Evolutionary conservation across 2,329 filamentous ascomycete species (phyloP).

Genomic region (Hypoxylon sp.): DNA sequence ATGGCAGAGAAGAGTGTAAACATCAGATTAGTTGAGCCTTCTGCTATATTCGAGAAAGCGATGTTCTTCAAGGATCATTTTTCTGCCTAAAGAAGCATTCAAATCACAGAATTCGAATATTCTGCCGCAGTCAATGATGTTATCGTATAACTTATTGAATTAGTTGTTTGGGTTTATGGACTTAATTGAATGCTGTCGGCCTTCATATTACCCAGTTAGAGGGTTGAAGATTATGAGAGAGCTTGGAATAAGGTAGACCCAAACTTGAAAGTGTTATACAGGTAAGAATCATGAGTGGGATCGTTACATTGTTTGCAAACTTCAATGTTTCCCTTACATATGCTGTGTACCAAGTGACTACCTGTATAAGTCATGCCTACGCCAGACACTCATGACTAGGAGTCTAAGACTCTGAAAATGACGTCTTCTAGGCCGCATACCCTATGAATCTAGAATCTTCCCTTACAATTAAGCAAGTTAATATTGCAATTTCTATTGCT

Average conservation of each 20-base stretch:
- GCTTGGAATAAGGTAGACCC: not conserved
- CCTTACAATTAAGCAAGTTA: too few relatives aligned
- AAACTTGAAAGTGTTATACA: not conserved
- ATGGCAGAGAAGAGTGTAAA: conserved; percentile 4
- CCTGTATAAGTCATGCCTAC: too few relatives aligned
- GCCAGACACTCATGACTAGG: too few relatives aligned
- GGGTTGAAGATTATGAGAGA: not conserved
- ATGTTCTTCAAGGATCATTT: not conserved
- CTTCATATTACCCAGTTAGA: not conserved
- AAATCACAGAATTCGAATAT: not conserved
- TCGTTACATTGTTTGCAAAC: not conserved
- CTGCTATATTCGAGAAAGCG: conserved; percentile 2
- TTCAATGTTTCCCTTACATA: not conserved
- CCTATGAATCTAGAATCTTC: too few relatives aligned
- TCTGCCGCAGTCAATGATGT: not conserved
- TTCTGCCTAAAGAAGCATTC: not conserved
- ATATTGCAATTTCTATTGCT: too few relatives aligned
- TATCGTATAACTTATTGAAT: not conserved
- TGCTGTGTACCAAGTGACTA: not conserved
- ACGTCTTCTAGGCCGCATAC: too few relatives aligned
- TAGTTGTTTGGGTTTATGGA: not conserved
- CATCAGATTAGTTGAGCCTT: not conserved
- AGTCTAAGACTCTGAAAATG: too few relatives aligned
- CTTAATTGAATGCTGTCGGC: not conserved
- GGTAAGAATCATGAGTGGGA: not conserved